Evolutionary conservation across 2,329 filamentous ascomycete genomes (phyloP).

Genomic region (Botrytis hyacinthi): DNA sequence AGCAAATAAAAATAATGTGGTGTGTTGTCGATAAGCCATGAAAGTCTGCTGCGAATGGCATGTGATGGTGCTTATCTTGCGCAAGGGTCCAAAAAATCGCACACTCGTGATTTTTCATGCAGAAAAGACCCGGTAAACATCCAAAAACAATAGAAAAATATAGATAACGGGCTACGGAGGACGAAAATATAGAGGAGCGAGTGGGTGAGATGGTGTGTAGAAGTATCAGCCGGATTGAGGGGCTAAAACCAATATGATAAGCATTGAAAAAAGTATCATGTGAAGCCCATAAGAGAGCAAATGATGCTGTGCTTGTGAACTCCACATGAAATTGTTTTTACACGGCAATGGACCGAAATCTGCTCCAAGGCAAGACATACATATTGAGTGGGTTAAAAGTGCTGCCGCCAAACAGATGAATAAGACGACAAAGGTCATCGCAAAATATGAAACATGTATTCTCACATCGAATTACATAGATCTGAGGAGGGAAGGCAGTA

Average conservation of each 20-base stretch:
- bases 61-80: slow-evolving; percentile 22
- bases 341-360: neutral
- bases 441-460: neutral
- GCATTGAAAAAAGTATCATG: neutral
- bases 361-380: neutral
- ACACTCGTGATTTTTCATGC: slow-evolving; percentile 16
- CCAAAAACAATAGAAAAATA: neutral
- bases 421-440: neutral
- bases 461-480: neutral
- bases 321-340: neutral
- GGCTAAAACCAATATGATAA: slow-evolving; percentile 9
- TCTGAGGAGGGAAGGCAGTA: neutral
- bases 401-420: neutral
- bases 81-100: slow-evolving; percentile 8
- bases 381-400: neutral
- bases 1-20: neutral
- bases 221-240: neutral
- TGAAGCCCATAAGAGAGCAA: slow-evolving; percentile 10
- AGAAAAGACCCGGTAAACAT: neutral
- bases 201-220: slow-evolving; percentile 1
- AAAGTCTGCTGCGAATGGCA: slow-evolving; percentile 19
- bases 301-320: slow-evolving; percentile 17
- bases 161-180: neutral
- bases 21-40: slow-evolving; percentile 18
- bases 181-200: neutral